phyloP scores from a whole-genome alignment of 441 rosid species.

The Eruca vesicaria region DNA sequence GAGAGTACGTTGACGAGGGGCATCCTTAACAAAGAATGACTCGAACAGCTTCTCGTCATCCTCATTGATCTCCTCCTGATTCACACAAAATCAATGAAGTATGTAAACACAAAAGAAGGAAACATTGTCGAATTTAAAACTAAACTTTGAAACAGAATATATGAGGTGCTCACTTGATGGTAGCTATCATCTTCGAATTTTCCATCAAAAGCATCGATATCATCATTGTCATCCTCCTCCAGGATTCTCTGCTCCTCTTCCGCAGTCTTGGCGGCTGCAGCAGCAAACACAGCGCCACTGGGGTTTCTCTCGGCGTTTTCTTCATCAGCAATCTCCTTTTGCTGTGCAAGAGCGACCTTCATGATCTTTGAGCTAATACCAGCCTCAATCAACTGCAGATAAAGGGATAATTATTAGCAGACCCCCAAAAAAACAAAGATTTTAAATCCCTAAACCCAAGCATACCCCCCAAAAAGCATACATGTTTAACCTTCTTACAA shows the following conservation, averaged over 20 bases:
- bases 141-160: neutral
- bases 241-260: conserved; percentile 38
- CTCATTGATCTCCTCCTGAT: conserved; percentile 70
- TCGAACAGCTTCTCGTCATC: conserved; percentile 81
- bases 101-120: neutral
- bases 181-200: conserved; percentile 56
- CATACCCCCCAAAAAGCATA: too few species aligned
- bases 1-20: conserved; percentile 68
- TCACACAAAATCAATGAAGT: neutral
- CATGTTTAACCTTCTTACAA: neutral
- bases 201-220: conserved; percentile 69
- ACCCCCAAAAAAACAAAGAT: neutral
- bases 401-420: too few species aligned
- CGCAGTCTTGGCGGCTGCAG: conserved; percentile 39
- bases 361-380: conserved; percentile 79
- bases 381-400: conserved; percentile 58
- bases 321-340: conserved; percentile 73
- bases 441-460: neutral
- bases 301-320: conserved; percentile 45
- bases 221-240: conserved; percentile 56
- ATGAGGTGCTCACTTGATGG: conserved; percentile 51
- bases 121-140: too few species aligned
- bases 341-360: conserved; percentile 81
- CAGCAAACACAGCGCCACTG: conserved; percentile 38
- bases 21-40: conserved; percentile 67